Percentiles rank a stretch among this genome's conserved stretches.
Conservation (phyloP, 305 asterid genomes). For the Solanum hybrid region DNA sequence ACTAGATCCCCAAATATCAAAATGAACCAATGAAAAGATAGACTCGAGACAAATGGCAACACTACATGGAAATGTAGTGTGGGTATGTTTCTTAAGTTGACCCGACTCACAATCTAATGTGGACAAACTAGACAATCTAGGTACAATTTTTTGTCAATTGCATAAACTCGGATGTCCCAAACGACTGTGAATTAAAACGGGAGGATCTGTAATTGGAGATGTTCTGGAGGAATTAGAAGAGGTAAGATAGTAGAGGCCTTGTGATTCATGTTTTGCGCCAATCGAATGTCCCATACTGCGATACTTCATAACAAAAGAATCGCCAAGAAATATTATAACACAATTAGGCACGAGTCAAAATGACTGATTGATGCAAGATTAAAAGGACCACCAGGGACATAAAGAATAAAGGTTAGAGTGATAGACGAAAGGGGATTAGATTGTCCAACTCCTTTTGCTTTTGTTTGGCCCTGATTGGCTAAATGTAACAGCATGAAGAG, state of each 20-base stretch:
- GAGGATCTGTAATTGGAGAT: not conserved
- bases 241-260: not conserved
- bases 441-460: not conserved
- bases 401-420: not conserved
- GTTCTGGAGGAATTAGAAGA: not conserved
- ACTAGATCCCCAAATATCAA: not conserved
- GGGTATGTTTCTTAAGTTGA: not conserved
- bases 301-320: not conserved
- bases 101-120: not conserved
- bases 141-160: not conserved
- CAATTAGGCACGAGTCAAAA: not conserved
- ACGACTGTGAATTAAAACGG: not conserved
- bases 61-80: not conserved
- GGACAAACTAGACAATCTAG: not conserved
- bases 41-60: not conserved
- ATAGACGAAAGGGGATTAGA: not conserved
- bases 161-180: not conserved
- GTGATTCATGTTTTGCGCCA: not conserved
- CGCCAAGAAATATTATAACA: not conserved
- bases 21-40: not conserved
- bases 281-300: not conserved
- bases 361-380: not conserved
- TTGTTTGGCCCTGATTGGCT: not conserved
- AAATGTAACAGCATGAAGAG: not conserved
- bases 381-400: not conserved